Evolutionary conservation across 305 asterid species (phyloP), one percentile per base, ranked within the genome.

Genomic region (Ajuga reptans): DNA sequence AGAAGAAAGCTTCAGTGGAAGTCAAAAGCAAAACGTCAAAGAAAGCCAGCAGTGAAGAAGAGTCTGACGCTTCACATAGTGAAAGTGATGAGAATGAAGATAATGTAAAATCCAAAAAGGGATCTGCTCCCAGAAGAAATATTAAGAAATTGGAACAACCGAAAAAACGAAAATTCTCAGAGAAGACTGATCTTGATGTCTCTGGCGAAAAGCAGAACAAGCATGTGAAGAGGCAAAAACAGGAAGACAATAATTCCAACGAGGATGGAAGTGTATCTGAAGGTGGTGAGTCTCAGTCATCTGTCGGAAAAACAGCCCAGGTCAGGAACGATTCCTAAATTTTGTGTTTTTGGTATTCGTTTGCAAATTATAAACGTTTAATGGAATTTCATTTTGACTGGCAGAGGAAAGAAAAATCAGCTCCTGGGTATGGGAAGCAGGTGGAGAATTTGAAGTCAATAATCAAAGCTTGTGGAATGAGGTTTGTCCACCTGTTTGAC

Each of bases 381-480:
- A 58, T 75, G 61, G 54, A 73, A 61, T 65, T 10, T 24, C 70
- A 63, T 68, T 80, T 60, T 74, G 64, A 74, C 66, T 71, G 68
- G 77, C 91, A 87, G 97, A 83, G 65, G 74, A 86, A 84, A 78
- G 90, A 84, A 75, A 74, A 74, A 33, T 34, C 92, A 67, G 74
- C 86, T 63, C 64, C 95, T 75, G 88, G 75, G 77, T 82, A 81
- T 70, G 96, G 96, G 71, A 86, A 86, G 79, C 72, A 45, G 57
- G 96, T 86, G 78, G 98, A 94, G 80, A 84, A 83, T 74, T 84
- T 94, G 75, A 94, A 84, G 79, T 87, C 98, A 60, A 75, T 89
- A 66, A 89, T 94, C 63, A 94, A 87, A 83, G 88, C 99, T 68
- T 91, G 96, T 79, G 99, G 96, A 81, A 86, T 94, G 96, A 87